phyloP scores from a whole-genome alignment of 2,329 filamentous ascomycete species.

The Penicillium sp. region DNA sequence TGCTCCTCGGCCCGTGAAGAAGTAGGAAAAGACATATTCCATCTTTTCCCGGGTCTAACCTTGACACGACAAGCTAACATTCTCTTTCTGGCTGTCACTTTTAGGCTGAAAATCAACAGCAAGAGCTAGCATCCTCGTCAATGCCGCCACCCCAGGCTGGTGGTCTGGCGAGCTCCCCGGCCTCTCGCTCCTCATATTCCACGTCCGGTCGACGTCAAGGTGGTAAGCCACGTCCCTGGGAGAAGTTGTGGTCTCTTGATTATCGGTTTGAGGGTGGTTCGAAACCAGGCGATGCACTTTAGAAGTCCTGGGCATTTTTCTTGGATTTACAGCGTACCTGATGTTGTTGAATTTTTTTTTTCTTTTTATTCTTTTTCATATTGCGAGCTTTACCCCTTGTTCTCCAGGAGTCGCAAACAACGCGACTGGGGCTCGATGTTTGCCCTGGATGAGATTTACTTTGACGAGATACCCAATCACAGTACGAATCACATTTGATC shows the following conservation, averaged over 20 bases:
- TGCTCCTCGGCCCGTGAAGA: conserved; percentile 45
- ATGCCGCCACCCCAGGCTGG: conserved; percentile 1
- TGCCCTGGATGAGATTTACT: conserved; percentile 7
- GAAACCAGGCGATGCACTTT: conserved; percentile 11
- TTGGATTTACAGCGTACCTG: neutral
- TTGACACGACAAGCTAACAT: conserved; percentile 6
- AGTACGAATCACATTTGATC: conserved; percentile 3
- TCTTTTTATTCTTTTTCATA: conserved; percentile 6
- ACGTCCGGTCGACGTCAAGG: conserved; percentile 23
- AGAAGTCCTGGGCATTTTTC: conserved; percentile 5
- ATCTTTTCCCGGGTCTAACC: conserved; percentile 22
- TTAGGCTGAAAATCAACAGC: neutral
- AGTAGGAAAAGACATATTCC: conserved; percentile 21
- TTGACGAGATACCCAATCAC: conserved; percentile 22
- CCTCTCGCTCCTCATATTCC: conserved; percentile 28
- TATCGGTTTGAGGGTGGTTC: conserved; percentile 37
- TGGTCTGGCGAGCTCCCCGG: neutral
- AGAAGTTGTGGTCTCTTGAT: conserved; percentile 45
- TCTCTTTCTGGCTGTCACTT: no score
- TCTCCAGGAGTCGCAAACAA: neutral
- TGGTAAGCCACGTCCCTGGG: conserved; percentile 37
- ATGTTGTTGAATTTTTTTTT: neutral
- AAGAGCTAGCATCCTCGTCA: conserved; percentile 3
- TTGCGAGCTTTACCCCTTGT: neutral
- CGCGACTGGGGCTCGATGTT: conserved; percentile 1